Base-by-base conservation (phyloP, 176 grass and related monocot genomes). In the Alopecurus myosuroides region DNA sequence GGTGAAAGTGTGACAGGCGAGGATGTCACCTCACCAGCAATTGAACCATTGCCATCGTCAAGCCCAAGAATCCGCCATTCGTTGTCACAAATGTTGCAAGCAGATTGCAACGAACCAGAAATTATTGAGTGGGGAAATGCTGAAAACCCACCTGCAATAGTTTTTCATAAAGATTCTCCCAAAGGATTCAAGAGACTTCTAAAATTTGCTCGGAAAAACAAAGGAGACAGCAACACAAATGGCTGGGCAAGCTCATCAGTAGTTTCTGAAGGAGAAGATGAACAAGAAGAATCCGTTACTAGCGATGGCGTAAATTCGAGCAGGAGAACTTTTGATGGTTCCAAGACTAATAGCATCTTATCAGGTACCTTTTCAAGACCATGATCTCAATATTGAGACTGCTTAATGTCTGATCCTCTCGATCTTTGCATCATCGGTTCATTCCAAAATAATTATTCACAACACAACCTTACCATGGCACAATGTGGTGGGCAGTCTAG, bases 41-140 rank as follows among this genome's bases (percentile, higher is more conserved):
- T 89, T 77, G 88, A 49, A 81, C 86, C 89, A 57, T 49, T 86
- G 30, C 76, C 83, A 85, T 92, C 90, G 53, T 91, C 94, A 83
- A 99, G 97, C 76, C 94, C 97, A 14, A 95, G 89, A 76, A 85
- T 99, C 70, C 91, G 85, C 33, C 92, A 99, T 86, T 99, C 97
- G 23, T 86, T 99, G 79, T 99, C 97, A 56, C 97, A 99, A 91
- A 99, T 99, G 97, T 81, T 99, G 75, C 97, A 99, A 97, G 94
- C 94, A 81, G 97, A 99, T 81, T 89, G 82, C 79, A 93, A 88
- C 76, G 97, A 99, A 86, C 92, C 94, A 11, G 97, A 99, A 90
- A 94, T 92, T 63, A 92, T 99, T 31, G 97, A 99, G 82, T 99
- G 97, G 97, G 97, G 94, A 74, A 99, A 99, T 92, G 97, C 97